Evolutionary conservation across 2,329 filamentous ascomycete species (phyloP).

Genomic region (Colletotrichum cordylinicola): DNA sequence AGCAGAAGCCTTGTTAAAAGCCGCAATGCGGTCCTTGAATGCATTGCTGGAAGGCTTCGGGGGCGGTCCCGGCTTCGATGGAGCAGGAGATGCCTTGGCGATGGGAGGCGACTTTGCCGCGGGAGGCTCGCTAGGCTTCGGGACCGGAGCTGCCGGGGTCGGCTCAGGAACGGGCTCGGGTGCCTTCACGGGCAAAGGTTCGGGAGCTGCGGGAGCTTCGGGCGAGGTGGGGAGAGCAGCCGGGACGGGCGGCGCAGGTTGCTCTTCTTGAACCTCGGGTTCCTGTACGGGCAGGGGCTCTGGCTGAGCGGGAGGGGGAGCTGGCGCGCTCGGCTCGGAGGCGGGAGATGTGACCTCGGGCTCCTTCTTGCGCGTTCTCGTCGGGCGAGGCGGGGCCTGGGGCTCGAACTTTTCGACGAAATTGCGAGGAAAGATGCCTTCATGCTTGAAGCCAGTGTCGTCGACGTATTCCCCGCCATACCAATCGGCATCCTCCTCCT

Average conservation of each 20-base stretch:
- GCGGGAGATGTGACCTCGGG: slow-evolving; percentile 34
- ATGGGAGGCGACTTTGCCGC: slow-evolving; percentile 42
- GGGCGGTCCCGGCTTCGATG: slow-evolving; percentile 61
- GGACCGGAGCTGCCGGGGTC: slow-evolving; percentile 31
- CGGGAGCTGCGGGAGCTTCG: slow-evolving; percentile 40
- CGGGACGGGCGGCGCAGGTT: slow-evolving; percentile 31
- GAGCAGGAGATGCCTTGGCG: slow-evolving; percentile 38
- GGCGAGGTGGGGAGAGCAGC: slow-evolving; percentile 31
- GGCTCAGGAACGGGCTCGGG: slow-evolving; percentile 34
- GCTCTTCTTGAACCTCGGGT: slow-evolving; percentile 41
- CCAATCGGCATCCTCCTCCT: slow-evolving; percentile 93
- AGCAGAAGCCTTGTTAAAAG: slow-evolving; percentile 90
- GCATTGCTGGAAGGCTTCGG: slow-evolving; percentile 79
- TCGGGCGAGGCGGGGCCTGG: slow-evolving; percentile 84
- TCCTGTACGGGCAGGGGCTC: slow-evolving; percentile 35
- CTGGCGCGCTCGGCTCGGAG: slow-evolving; percentile 29
- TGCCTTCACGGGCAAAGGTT: slow-evolving; percentile 34
- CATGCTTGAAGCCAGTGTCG: slow-evolving; percentile 73
- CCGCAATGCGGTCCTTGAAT: slow-evolving; percentile 94
- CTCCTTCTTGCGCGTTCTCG: slow-evolving; percentile 76
- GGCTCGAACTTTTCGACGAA: slow-evolving; percentile 98
- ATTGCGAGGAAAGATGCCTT: slow-evolving; percentile 93
- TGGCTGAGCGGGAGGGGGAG: slow-evolving; percentile 36
- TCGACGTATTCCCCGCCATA: slow-evolving; percentile 88
- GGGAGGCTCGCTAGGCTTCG: slow-evolving; percentile 42